Evolutionary conservation across 169 alveolate species (phyloP), one percentile per base, ranked within the genome.

Genomic region (Plasmodium gallinaceum): DNA sequence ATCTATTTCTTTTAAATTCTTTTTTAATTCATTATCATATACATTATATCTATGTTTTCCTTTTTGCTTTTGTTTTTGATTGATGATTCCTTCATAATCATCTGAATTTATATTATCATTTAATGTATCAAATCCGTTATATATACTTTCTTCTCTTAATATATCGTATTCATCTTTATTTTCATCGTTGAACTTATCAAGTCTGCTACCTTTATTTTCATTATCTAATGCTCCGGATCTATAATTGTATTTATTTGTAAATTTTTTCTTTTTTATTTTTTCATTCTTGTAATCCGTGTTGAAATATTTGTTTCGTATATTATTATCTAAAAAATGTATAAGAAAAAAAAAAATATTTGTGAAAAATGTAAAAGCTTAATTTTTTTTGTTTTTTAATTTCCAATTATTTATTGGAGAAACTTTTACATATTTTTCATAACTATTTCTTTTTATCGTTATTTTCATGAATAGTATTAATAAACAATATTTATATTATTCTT

Each of bases 1-100:
- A 24, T 85, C 92, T 32, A 65, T 85, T 60, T 85, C 73, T 4
- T 37, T 52, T 22, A 3, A 32, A 64, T 64, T 87, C 43, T 69
- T 71, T 70, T 70, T 85, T 60, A 70, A 51, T 70, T 52, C 92
- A 37, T 70, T 69, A 24, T 58, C 73, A 58, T 85, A 85, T 7
- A 85, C 87, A 70, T 85, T 85, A 65, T 85, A 85, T 61, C 92
- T 68, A 68, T 68, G 91, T 0, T 65, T 48, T 45, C 60, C 89
- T 14, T 45, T 62, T 58, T 65, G 8, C 54, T 48, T 65, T 65
- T 46, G 22, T 18, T 76, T 72, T 14, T 76, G 70, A 0, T 26
- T 39, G 22, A 48, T 58, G 45, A 39, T 48, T 24, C 32, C 66
- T n/a, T 24, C 68, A 14, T 51, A 7, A 51, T 71, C 51, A 45